Evolutionary conservation across 305 asterid genomes (phyloP).

Genomic region (Fraxinus velutina): DNA sequence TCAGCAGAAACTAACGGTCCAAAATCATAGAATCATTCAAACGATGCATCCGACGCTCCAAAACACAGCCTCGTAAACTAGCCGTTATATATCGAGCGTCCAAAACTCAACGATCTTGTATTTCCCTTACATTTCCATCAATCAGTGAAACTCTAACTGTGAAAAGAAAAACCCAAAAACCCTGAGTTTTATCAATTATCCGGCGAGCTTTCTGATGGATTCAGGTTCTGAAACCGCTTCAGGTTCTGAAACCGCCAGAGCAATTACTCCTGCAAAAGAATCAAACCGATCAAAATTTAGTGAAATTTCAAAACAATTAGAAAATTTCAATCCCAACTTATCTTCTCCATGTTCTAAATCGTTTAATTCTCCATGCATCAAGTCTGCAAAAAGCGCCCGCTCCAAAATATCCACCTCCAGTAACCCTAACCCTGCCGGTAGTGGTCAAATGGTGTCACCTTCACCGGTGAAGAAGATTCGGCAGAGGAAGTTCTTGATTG

Average conservation of each 20-base stretch:
- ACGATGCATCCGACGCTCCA: conserved; percentile 37
- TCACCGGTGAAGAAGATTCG: conserved; percentile 63
- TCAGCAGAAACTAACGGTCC: conserved; percentile 25
- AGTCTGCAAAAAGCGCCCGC: conserved; percentile 42
- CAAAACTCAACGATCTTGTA: conserved; percentile 34
- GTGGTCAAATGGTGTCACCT: conserved; percentile 38
- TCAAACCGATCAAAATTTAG: conserved; percentile 30
- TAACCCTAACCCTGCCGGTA: conserved; percentile 31
- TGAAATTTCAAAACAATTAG: conserved; percentile 29
- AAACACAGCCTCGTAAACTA: conserved; percentile 37
- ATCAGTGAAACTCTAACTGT: neutral
- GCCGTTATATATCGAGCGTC: conserved; percentile 68
- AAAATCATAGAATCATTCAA: conserved; percentile 5
- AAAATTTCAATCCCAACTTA: conserved; percentile 62
- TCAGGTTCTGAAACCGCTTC: conserved; percentile 33
- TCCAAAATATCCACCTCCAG: conserved; percentile 39
- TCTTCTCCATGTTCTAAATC: conserved; percentile 39
- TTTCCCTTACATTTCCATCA: neutral
- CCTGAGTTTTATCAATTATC: conserved; percentile 9
- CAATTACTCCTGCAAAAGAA: conserved; percentile 39
- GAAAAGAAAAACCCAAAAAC: neutral
- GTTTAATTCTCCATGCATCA: conserved; percentile 40
- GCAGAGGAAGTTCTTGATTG: conserved; percentile 71
- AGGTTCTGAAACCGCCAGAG: conserved; percentile 34
- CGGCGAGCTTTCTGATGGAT: conserved; percentile 45